Evolutionary conservation across 805 yeast genomes (phyloP), one percentile per base, ranked within the genome.

Genomic region (Huiozyma naganishii): DNA sequence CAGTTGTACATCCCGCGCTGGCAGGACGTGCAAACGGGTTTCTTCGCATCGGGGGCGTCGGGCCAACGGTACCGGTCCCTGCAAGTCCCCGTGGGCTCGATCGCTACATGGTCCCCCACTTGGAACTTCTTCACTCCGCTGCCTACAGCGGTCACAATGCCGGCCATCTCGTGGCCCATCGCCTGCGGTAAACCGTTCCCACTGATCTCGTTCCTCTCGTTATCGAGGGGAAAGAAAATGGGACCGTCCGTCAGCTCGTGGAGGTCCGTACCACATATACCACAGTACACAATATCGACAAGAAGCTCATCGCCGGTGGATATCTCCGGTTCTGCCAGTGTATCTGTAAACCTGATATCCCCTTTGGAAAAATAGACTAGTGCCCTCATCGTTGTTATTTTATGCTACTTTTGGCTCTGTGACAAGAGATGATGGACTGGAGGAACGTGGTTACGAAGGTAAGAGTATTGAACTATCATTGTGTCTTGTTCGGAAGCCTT

Each of bases 61-160:
- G 64, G 64, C 60, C 67, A 71, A 37, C 74, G 57, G 38, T 55
- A 49, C 35, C 68, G 60, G 53, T 76, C 80, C 29, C 55, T 56
- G 58, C 84, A 80, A 36, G 76, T 76, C 32, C 77, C 76, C 1
- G 79, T 70, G 6, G 83, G 79, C 52, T 79, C 84, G 27, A 79
- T 72, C 17, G 74, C 79, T 28, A 80, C 85, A 38, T 72, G 72
- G 54, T 77, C 80, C 10, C 83, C 83, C 1, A 63, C 60, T 48
- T 69, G 60, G 29, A 74, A 59, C 11, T 58, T 58, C 0, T 59
- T 59, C 5, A 77, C 81, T 12, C 49, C 66, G 0, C 64, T 36
- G 32, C 83, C 83, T 30, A 75, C 59, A 33, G 61, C 71, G 27
- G 53, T 46, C 5, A 74, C 66, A 6, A 66, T 58, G 35, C 77